Evolutionary conservation across 2,329 filamentous ascomycete genomes (phyloP).

Genomic region (Penicillium italicum): DNA sequence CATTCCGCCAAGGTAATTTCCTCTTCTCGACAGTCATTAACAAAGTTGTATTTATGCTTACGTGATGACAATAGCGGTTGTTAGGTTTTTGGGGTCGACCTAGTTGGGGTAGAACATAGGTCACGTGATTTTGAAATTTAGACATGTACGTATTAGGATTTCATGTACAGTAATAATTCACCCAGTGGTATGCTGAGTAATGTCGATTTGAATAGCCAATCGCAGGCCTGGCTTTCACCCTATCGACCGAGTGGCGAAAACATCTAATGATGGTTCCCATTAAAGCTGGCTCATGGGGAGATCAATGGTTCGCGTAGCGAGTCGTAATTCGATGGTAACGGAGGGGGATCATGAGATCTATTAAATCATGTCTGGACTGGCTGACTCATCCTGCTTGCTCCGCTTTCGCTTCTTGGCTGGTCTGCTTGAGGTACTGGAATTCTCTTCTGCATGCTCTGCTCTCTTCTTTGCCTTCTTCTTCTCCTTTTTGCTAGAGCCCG

Average conservation of each 20-base stretch:
- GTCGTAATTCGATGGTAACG: neutral
- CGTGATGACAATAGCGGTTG: slow-evolving; percentile 25
- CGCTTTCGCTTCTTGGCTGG: slow-evolving; percentile 1
- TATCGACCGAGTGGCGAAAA: neutral
- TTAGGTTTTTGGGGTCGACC: slow-evolving; percentile 31
- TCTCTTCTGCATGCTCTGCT: neutral
- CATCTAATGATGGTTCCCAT: neutral
- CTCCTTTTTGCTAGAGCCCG: slow-evolving; percentile 7
- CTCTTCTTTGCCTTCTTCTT: slow-evolving; percentile 16
- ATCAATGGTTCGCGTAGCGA: neutral
- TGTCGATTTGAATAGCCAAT: neutral
- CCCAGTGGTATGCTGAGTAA: neutral
- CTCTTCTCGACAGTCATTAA: neutral
- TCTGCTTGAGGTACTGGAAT: neutral
- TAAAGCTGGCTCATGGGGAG: no score
- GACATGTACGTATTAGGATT: neutral
- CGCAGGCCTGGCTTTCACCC: neutral
- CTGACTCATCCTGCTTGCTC: slow-evolving; percentile 3
- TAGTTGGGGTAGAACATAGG: neutral
- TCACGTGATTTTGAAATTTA: neutral
- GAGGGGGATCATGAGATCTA: neutral
- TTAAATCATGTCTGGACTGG: neutral
- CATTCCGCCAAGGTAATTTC: slow-evolving; percentile 37
- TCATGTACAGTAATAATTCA: neutral
- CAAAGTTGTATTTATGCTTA: slow-evolving; percentile 7